Percentiles rank a stretch among this genome's conserved stretches.
phyloP scores from a whole-genome alignment of 495 filamentous ascomycete species.

The Melanomma pulvis-pyrius region DNA sequence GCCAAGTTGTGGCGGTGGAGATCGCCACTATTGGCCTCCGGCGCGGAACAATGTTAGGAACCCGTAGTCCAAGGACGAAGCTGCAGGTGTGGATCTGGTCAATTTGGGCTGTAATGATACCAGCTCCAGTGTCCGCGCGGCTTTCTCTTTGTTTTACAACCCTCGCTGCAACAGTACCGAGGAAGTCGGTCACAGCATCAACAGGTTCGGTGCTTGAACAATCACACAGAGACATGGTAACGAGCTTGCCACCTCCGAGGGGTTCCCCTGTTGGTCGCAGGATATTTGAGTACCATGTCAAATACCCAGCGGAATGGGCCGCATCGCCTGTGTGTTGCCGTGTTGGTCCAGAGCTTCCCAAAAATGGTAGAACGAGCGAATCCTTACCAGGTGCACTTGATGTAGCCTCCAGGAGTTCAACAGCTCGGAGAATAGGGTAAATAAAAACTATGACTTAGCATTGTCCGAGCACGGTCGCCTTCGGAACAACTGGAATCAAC shows the following conservation, averaged over 20 bases:
- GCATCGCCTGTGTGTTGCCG: not conserved
- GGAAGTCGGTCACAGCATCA: not conserved
- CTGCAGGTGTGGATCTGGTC: not conserved
- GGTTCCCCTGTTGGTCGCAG: not conserved
- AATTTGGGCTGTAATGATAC: conserved; percentile 1
- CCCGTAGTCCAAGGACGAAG: not conserved
- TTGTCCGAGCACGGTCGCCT: not conserved
- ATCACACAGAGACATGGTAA: not conserved
- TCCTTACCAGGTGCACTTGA: conserved; percentile 8
- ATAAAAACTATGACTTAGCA: not conserved
- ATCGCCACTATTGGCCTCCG: not conserved
- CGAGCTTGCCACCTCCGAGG: not conserved
- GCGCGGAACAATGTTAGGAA: not conserved
- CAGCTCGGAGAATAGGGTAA: conserved; percentile 35
- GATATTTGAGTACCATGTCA: not conserved
- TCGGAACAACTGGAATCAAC: not conserved
- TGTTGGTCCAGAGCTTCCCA: conserved; percentile 8
- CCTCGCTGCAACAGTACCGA: not conserved
- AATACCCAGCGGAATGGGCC: conserved; percentile 7
- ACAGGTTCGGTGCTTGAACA: not conserved
- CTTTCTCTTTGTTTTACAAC: not conserved
- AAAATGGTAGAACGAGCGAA: not conserved
- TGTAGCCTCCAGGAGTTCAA: conserved; percentile 3
- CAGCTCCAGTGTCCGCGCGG: not conserved
- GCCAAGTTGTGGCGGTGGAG: not conserved